These are phyloP conservation scores for Onygena corvina DNA, from an alignment of 2,329 filamentous ascomycete species.

Conservation along the genomic window DNA sequence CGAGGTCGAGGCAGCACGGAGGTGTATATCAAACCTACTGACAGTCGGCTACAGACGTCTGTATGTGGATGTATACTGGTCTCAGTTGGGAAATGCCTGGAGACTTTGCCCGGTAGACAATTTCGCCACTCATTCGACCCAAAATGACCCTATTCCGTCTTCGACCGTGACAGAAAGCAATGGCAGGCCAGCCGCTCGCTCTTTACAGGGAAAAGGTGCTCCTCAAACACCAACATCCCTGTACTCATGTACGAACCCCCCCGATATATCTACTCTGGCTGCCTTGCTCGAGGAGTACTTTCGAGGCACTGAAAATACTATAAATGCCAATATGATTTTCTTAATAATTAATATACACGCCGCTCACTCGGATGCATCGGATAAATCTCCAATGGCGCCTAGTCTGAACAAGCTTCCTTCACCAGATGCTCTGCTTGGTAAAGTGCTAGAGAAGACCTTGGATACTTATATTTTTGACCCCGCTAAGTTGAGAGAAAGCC, in stretches of 20 bases:
- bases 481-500: slow-evolving; percentile 37
- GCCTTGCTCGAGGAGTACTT: slow-evolving; percentile 44
- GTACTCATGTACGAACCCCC: slow-evolving; percentile 43
- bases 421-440: slow-evolving; percentile 35
- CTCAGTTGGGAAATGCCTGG: slow-evolving; percentile 42
- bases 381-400: slow-evolving; percentile 32
- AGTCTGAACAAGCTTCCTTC: slow-evolving; percentile 36
- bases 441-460: slow-evolving; percentile 38
- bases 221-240: slow-evolving; percentile 29
- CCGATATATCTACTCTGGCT: slow-evolving; percentile 42
- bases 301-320: slow-evolving; percentile 40
- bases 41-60: slow-evolving; percentile 48
- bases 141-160: slow-evolving; percentile 6
- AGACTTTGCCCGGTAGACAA: slow-evolving; percentile 46
- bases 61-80: slow-evolving; percentile 54
- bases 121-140: slow-evolving; percentile 14
- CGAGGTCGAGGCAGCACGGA: slow-evolving; percentile 39
- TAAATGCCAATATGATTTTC: slow-evolving; percentile 43
- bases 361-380: slow-evolving; percentile 37
- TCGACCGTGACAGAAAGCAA: slow-evolving; percentile 5
- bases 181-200: neutral
- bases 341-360: slow-evolving; percentile 50
- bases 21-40: slow-evolving; percentile 53
- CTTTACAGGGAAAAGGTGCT: neutral
- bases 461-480: slow-evolving; percentile 45